A percentile compares a stretch with the other conserved stretches of the same genome.
Evolutionary conservation across 768 basidiomycete genomes (phyloP).

Genomic region (Agaricus bisporus): DNA sequence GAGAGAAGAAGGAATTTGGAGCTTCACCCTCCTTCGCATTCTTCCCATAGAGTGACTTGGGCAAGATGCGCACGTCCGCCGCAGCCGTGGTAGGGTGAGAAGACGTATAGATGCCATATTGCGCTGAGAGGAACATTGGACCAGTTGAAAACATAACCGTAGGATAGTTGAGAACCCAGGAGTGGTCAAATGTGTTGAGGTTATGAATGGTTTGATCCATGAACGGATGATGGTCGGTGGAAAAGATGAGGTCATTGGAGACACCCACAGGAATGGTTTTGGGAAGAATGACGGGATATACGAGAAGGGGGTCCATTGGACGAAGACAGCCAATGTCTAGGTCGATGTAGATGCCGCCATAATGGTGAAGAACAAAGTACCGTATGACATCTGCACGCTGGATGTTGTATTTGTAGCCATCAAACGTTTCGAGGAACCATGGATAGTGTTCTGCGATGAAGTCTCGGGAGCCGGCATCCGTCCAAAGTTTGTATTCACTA

Average conservation of each 20-base stretch:
- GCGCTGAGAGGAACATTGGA: slow-evolving; percentile 96
- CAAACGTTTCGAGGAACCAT: slow-evolving; percentile 92
- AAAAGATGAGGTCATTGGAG: slow-evolving; percentile 95
- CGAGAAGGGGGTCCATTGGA: slow-evolving; percentile 78
- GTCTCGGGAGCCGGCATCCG: slow-evolving; percentile 81
- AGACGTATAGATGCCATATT: slow-evolving; percentile 83
- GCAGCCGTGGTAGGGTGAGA: slow-evolving; percentile 61
- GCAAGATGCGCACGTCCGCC: slow-evolving; percentile 80
- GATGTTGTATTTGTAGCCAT: slow-evolving; percentile 85
- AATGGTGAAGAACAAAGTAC: slow-evolving; percentile 95
- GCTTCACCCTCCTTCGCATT: slow-evolving; percentile 81
- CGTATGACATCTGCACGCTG: slow-evolving; percentile 97
- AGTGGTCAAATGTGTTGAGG: slow-evolving; percentile 86
- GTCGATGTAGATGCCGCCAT: slow-evolving; percentile 94
- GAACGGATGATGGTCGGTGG: slow-evolving; percentile 81
- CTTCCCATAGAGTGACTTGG: slow-evolving; percentile 97
- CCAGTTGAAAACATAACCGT: slow-evolving; percentile 99
- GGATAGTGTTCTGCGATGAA: slow-evolving; percentile 87
- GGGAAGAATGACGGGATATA: slow-evolving; percentile 85
- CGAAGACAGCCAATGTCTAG: slow-evolving; percentile 93
- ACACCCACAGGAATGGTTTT: slow-evolving; percentile 96
- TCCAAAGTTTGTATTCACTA: slow-evolving; percentile 98
- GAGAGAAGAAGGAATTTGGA: slow-evolving; percentile 91
- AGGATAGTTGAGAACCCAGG: slow-evolving; percentile 94
- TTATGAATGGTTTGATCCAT: slow-evolving; percentile 91